A percentile compares a stretch with the other conserved stretches of the same genome.
phyloP scores from a whole-genome alignment of 2,329 filamentous ascomycete genomes.

The Xylariales sp. region DNA sequence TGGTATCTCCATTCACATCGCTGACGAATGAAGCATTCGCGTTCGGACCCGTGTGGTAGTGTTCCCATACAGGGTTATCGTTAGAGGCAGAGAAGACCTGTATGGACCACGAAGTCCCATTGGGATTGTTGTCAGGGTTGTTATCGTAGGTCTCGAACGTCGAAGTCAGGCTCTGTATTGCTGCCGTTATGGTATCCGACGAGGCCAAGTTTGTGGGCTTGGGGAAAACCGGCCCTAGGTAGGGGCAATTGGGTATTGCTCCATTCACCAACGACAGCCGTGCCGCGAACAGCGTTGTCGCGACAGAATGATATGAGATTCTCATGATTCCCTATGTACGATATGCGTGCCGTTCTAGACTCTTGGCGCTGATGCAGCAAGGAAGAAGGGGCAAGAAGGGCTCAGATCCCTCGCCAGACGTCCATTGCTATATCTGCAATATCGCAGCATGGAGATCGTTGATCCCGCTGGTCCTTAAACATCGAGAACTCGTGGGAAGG shows the following conservation, averaged over 20 bases:
- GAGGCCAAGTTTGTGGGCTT: slow-evolving; percentile 25
- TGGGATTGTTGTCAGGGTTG: slow-evolving; percentile 21
- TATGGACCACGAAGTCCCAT: slow-evolving; percentile 31
- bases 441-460: not conserved
- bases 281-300: not conserved
- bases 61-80: slow-evolving; percentile 21
- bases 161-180: slow-evolving; percentile 25
- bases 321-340: too few species aligned
- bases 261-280: not conserved
- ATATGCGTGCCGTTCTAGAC: too few species aligned
- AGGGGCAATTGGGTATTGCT: slow-evolving; percentile 26
- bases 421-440: not conserved
- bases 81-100: slow-evolving; percentile 25
- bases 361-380: not conserved
- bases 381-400: not conserved
- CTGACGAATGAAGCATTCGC: slow-evolving; percentile 15
- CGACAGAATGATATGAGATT: not conserved
- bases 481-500: not conserved
- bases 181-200: slow-evolving; percentile 23
- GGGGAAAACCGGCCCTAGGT: slow-evolving; percentile 28
- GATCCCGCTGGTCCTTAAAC: not conserved
- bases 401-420: not conserved
- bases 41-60: slow-evolving; percentile 24
- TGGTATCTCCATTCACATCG: slow-evolving; percentile 21
- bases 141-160: slow-evolving; percentile 22